phyloP scores from a whole-genome alignment of 768 basidiomycete species.

The Mycena indigotica region DNA sequence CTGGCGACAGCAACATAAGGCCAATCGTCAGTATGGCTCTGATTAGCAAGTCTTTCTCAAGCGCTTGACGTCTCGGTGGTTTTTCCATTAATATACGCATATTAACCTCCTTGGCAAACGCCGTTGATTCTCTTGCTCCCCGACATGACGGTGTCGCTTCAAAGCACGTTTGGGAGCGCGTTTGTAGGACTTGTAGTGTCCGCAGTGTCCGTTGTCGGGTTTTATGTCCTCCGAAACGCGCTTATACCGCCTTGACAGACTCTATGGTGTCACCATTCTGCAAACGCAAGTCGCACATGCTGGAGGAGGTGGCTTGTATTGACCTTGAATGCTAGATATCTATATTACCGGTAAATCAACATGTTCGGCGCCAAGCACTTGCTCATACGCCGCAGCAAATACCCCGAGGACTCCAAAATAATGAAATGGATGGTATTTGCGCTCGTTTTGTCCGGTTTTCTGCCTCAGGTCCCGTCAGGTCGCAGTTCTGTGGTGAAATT shows the following conservation, averaged over 20 bases:
- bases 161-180: conserved; percentile 46
- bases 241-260: conserved; percentile 27
- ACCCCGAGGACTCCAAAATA: conserved; percentile 38
- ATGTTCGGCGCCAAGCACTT: background rate
- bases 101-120: background rate
- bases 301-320: too few species aligned
- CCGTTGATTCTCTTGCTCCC: conserved; percentile 23
- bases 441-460: background rate
- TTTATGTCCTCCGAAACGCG: background rate
- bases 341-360: conserved; percentile 42
- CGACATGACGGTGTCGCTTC: conserved; percentile 30
- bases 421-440: conserved; percentile 43
- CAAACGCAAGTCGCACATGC: conserved; percentile 39
- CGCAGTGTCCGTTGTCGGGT: conserved; percentile 39
- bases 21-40: too few species aligned
- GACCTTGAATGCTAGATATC: conserved; percentile 31
- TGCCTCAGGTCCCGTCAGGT: conserved; percentile 30
- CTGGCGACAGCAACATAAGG: too few species aligned
- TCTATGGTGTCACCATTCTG: conserved; percentile 51
- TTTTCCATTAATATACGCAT: background rate
- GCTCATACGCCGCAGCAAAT: conserved; percentile 8
- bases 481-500: conserved; percentile 36
- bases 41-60: too few species aligned
- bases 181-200: conserved; percentile 48
- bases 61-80: background rate